Percentiles rank a stretch among this genome's conserved stretches.
These are phyloP conservation scores for Vitis cinerea DNA, from an alignment of 164 flowering plant species.

Conservation along the genomic window DNA sequence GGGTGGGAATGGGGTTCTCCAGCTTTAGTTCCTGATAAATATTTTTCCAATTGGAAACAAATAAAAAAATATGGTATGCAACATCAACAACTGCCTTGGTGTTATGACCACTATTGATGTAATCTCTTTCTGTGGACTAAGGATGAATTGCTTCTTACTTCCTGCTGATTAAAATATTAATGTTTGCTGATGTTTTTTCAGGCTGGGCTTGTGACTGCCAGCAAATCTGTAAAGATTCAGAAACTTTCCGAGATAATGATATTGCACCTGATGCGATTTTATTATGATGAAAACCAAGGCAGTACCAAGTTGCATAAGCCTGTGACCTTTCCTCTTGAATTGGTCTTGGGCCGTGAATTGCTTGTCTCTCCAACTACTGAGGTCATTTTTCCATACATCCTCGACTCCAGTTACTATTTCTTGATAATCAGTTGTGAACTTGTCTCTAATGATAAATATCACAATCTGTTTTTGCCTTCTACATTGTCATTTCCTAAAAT, in stretches of 20 bases:
- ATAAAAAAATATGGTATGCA: too few relatives aligned
- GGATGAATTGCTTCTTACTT: conserved; percentile 2
- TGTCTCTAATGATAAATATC: too few relatives aligned
- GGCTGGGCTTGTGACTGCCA: conserved; percentile 80
- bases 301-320: conserved; percentile 88
- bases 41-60: too few relatives aligned
- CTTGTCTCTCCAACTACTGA: conserved; percentile 67
- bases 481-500: too few relatives aligned
- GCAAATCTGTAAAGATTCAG: conserved; percentile 76
- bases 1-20: too few relatives aligned
- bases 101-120: too few relatives aligned
- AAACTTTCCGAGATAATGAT: conserved; percentile 86
- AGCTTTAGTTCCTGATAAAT: too few relatives aligned
- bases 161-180: not conserved
- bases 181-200: conserved; percentile 19
- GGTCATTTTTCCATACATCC: conserved; percentile 37
- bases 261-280: conserved; percentile 93
- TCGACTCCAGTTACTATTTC: too few relatives aligned
- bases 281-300: conserved; percentile 76
- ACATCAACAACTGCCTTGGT: too few relatives aligned
- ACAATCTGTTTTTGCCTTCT: too few relatives aligned
- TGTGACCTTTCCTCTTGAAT: conserved; percentile 83
- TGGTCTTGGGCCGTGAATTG: conserved; percentile 68
- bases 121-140: not conserved
- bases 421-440: too few relatives aligned